Evolutionary conservation across 768 basidiomycete species (phyloP).

Genomic region (Kwoniella sp.): DNA sequence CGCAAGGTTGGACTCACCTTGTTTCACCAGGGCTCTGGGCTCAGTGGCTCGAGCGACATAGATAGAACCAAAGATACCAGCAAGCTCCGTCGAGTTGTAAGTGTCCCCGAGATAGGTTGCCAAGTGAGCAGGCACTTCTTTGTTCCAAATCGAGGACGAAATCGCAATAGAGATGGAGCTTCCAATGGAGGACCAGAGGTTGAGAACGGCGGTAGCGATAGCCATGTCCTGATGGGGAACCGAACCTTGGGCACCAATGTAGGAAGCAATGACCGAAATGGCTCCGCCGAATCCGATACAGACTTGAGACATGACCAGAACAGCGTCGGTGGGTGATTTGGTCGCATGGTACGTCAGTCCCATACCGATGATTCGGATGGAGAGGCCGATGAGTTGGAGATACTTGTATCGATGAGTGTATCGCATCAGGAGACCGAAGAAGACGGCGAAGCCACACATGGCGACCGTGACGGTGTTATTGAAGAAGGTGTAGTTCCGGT

Average conservation of each 20-base stretch:
- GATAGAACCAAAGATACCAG: slow-evolving; percentile 47
- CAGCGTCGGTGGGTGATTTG: slow-evolving; percentile 34
- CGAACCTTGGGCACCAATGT: slow-evolving; percentile 55
- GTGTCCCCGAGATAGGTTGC: slow-evolving; percentile 38
- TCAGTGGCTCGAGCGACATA: slow-evolving; percentile 43
- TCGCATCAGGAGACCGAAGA: slow-evolving; percentile 47
- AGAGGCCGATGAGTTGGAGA: slow-evolving; percentile 47
- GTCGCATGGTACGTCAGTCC: slow-evolving; percentile 37
- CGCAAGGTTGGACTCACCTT: slow-evolving; percentile 25
- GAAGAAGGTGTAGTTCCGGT: slow-evolving; percentile 29
- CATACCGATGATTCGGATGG: slow-evolving; percentile 46
- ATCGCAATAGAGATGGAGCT: slow-evolving; percentile 56
- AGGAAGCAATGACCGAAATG: slow-evolving; percentile 51
- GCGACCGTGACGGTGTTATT: slow-evolving; percentile 29
- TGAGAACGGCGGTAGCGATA: slow-evolving; percentile 53
- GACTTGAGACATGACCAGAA: slow-evolving; percentile 50
- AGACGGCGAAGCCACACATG: slow-evolving; percentile 44
- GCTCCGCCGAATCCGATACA: slow-evolving; percentile 48
- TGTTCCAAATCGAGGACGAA: slow-evolving; percentile 50
- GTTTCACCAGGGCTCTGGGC: slow-evolving; percentile 41
- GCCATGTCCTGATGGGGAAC: slow-evolving; percentile 58
- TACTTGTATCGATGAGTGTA: slow-evolving; percentile 54
- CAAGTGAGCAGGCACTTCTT: slow-evolving; percentile 32
- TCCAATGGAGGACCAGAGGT: slow-evolving; percentile 57
- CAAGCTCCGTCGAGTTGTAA: slow-evolving; percentile 45